Conservation (phyloP, 225 moss, liverwort and hornwort species). For the Lunularia cruciata region DNA sequence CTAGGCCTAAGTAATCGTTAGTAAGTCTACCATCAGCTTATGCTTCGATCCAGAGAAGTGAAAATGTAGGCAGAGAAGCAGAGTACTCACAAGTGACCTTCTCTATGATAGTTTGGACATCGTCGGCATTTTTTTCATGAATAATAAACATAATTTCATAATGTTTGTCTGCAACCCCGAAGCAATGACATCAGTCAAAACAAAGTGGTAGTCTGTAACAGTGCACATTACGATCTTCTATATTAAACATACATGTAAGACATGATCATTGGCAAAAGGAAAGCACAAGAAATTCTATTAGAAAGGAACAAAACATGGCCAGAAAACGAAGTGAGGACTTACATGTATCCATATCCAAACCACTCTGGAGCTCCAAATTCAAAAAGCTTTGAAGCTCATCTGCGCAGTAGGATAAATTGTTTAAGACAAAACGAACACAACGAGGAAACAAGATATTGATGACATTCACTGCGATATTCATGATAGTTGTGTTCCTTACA, state of each 20-base stretch:
- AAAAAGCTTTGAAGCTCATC: slow-evolving; percentile 42
- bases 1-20: neutral
- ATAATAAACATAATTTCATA: slow-evolving; percentile 59
- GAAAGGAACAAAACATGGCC: neutral
- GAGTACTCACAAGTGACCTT: slow-evolving; percentile 41
- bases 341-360: slow-evolving; percentile 38
- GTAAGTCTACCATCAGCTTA: neutral
- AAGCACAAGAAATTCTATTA: neutral
- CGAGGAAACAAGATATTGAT: too few relatives aligned
- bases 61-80: neutral
- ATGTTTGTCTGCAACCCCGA: slow-evolving; percentile 37
- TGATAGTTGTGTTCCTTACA: too few relatives aligned
- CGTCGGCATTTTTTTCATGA: slow-evolving; percentile 40
- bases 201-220: too few relatives aligned
- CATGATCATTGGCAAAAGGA: neutral
- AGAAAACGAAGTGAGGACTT: neutral
- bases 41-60: neutral
- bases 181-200: neutral
- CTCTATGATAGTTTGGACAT: slow-evolving; percentile 44
- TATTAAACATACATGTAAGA: neutral
- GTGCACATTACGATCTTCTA: too few relatives aligned
- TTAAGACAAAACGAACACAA: too few relatives aligned
- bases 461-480: too few relatives aligned
- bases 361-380: slow-evolving; percentile 44
- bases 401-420: neutral